These are phyloP conservation scores for Leptomonas seymouri DNA, from an alignment of 208 protist genomes.

Conservation along the genomic window DNA sequence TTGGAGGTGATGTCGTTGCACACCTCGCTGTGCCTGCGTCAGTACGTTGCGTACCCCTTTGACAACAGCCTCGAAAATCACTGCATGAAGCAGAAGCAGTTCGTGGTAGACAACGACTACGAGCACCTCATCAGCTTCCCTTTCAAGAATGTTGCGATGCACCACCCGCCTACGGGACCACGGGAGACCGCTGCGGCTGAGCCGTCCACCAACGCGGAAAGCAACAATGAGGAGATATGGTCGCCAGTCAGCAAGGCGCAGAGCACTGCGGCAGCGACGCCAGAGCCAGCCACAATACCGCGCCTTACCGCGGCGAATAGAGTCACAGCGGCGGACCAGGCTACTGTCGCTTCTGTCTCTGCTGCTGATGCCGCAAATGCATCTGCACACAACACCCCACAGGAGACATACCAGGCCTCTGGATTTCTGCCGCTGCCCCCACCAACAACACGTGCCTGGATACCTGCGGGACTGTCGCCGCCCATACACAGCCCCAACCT, in stretches of 20 bases:
- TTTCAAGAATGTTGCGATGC: constrained; percentile 22
- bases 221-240: not conserved
- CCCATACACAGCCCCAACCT: not conserved
- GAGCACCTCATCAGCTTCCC: constrained; percentile 56
- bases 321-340: not conserved
- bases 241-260: not conserved
- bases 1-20: constrained; percentile 75
- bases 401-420: not conserved
- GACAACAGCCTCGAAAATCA: constrained; percentile 74
- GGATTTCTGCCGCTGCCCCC: not conserved
- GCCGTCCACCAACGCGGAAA: not conserved
- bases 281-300: constrained; percentile 27
- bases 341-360: not conserved
- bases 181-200: not conserved
- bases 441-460: constrained; percentile 1
- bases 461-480: not conserved
- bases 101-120: constrained; percentile 78
- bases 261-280: constrained; percentile 3
- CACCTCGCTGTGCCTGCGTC: constrained; percentile 66
- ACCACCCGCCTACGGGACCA: constrained; percentile 7
- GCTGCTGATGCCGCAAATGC: not conserved
- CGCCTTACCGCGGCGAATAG: not conserved
- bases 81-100: constrained; percentile 62
- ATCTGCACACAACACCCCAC: not conserved
- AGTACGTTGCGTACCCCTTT: constrained; percentile 82